phyloP scores from a whole-genome alignment of 306 rosid species.

The Ochetophila trinervis region DNA sequence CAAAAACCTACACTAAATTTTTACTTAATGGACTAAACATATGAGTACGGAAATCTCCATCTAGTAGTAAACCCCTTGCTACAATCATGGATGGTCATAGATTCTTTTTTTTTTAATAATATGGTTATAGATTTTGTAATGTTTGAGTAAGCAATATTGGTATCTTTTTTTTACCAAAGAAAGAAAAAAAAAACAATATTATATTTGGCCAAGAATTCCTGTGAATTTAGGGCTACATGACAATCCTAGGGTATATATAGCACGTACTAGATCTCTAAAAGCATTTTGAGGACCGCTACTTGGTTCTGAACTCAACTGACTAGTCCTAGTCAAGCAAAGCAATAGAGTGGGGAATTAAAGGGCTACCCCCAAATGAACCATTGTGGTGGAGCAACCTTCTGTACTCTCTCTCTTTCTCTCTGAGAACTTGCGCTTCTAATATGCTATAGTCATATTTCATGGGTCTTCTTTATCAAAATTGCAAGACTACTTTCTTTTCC shows the following conservation, averaged over 20 bases:
- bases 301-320: slow-evolving; percentile 12
- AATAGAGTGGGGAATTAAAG: slow-evolving; percentile 11
- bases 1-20: too few relatives aligned
- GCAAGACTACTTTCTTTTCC: slow-evolving; percentile 1
- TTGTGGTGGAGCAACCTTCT: slow-evolving; percentile 28
- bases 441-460: not conserved
- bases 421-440: not conserved
- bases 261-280: not conserved
- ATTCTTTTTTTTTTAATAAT: too few relatives aligned
- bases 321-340: slow-evolving; percentile 33
- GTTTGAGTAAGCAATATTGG: too few relatives aligned
- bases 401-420: not conserved
- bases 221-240: slow-evolving; percentile 23
- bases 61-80: too few relatives aligned
- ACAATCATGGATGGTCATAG: too few relatives aligned
- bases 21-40: too few relatives aligned
- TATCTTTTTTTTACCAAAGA: too few relatives aligned
- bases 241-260: not conserved
- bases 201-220: slow-evolving; percentile 16
- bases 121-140: too few relatives aligned
- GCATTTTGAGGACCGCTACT: slow-evolving; percentile 22
- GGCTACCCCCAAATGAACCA: slow-evolving; percentile 30
- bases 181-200: too few relatives aligned
- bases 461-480: slow-evolving; percentile 22
- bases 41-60: too few relatives aligned